Percentiles rank a stretch among this genome's conserved stretches.
Conservation (phyloP, 495 filamentous ascomycete species). For the Jackrogersella minutella region DNA sequence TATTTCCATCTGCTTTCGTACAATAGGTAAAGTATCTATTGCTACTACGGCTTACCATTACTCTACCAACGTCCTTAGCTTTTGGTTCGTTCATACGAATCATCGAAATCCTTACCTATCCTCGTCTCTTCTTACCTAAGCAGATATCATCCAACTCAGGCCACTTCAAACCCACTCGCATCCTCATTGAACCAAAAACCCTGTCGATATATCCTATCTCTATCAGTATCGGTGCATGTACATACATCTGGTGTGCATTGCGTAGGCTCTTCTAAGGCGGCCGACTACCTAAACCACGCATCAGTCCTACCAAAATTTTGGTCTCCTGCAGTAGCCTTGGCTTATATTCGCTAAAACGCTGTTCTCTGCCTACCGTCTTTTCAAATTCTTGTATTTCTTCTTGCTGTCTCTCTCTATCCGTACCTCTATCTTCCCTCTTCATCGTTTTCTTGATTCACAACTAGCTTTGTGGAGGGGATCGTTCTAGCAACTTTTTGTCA, state of each 20-base stretch:
- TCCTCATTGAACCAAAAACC: slow-evolving; percentile 6
- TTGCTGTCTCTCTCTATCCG: neutral
- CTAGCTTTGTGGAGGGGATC: slow-evolving; percentile 23
- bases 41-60: neutral
- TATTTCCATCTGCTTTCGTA: too few species aligned
- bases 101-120: neutral
- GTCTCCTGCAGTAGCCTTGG: neutral
- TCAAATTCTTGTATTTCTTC: neutral
- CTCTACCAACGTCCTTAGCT: slow-evolving; percentile 22
- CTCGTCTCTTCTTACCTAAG: slow-evolving; percentile 32
- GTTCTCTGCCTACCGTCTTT: slow-evolving; percentile 12
- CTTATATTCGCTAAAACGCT: slow-evolving; percentile 27
- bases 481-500: slow-evolving; percentile 4
- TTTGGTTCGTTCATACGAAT: slow-evolving; percentile 21
- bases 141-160: slow-evolving; percentile 28
- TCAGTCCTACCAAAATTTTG: slow-evolving; percentile 23
- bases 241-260: slow-evolving; percentile 26
- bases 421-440: neutral
- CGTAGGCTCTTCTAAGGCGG: slow-evolving; percentile 23
- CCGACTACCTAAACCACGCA: slow-evolving; percentile 29
- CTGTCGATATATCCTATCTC: slow-evolving; percentile 37
- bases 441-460: slow-evolving; percentile 9
- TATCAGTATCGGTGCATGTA: slow-evolving; percentile 40
- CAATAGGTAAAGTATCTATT: too few species aligned
- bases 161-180: slow-evolving; percentile 1